Conservation (phyloP, 83 land plant genomes). For the Picea abies region DNA sequence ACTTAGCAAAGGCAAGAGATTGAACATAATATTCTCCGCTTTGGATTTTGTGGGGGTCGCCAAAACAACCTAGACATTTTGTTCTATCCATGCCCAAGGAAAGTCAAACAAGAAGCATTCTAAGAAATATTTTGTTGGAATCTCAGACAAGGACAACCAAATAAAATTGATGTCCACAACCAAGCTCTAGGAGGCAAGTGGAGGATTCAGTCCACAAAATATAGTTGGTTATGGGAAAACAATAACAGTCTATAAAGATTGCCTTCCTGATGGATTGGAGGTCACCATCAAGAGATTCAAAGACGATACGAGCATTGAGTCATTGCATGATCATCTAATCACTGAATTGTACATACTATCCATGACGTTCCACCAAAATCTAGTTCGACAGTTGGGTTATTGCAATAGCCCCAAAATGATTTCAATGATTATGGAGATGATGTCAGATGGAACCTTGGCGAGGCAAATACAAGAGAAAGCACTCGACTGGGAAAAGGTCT, state of each 20-base stretch:
- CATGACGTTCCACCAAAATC: neutral
- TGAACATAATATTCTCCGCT: no score
- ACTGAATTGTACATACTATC: neutral
- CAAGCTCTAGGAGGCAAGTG: neutral
- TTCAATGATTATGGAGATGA: neutral
- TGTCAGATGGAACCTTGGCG: neutral
- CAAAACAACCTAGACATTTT: no score
- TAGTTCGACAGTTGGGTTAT: slow-evolving; percentile 8
- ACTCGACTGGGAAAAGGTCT: slow-evolving; percentile 42
- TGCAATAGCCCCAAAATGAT: neutral
- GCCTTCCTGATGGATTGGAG: neutral
- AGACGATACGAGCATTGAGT: neutral
- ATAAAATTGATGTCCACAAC: no score
- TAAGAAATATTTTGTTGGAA: no score
- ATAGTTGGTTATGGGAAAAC: slow-evolving; percentile 7
- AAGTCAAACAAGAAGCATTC: no score
- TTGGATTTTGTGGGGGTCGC: no score
- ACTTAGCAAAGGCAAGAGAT: no score
- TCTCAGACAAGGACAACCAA: no score
- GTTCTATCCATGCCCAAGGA: no score
- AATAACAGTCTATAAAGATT: neutral
- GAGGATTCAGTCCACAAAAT: neutral
- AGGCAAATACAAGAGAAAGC: neutral
- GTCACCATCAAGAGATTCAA: slow-evolving; percentile 6
- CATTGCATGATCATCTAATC: no score